A percentile compares a stretch with the other conserved stretches of the same genome.
Conservation (phyloP, 495 filamentous ascomycete genomes). For the Durotheca rogersii region DNA sequence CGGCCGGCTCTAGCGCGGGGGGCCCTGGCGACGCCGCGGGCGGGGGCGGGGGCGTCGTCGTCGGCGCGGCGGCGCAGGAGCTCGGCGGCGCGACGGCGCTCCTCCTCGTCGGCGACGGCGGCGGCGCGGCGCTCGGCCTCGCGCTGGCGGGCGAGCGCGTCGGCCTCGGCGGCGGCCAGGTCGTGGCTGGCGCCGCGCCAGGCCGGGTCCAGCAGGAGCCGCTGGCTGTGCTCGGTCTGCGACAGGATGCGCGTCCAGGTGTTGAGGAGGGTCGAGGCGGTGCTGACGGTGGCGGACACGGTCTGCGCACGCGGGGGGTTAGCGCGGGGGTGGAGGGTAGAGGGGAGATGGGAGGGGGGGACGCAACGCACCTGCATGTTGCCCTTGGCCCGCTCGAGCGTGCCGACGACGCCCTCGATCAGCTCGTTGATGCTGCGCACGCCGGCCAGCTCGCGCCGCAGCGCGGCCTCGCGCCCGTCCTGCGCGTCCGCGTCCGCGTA, state of each 20-base stretch:
- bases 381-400: slow-evolving; percentile 74
- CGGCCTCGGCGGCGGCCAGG: slow-evolving; percentile 76
- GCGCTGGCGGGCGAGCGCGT: slow-evolving; percentile 65
- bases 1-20: slow-evolving; percentile 16
- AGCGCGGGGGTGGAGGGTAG: slow-evolving; percentile 1
- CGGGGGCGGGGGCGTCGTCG: slow-evolving; percentile 40
- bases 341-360: neutral
- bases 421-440: slow-evolving; percentile 83
- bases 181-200: slow-evolving; percentile 91
- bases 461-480: slow-evolving; percentile 68
- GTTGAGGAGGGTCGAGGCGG: slow-evolving; percentile 89
- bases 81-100: slow-evolving; percentile 73
- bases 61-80: slow-evolving; percentile 69
- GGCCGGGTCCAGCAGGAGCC: slow-evolving; percentile 79
- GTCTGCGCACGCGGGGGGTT: slow-evolving; percentile 52
- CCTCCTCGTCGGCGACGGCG: slow-evolving; percentile 74
- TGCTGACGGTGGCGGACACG: slow-evolving; percentile 79
- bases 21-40: slow-evolving; percentile 29
- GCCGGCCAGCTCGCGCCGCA: slow-evolving; percentile 76
- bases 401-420: slow-evolving; percentile 79
- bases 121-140: slow-evolving; percentile 71
- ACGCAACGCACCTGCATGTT: slow-evolving; percentile 78
- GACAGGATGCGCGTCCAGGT: slow-evolving; percentile 95
- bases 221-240: slow-evolving; percentile 96
- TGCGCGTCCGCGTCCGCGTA: slow-evolving; percentile 56